These are phyloP conservation scores for Kandelia obovata DNA, from an alignment of 345 rosid species.

Conservation along the genomic window DNA sequence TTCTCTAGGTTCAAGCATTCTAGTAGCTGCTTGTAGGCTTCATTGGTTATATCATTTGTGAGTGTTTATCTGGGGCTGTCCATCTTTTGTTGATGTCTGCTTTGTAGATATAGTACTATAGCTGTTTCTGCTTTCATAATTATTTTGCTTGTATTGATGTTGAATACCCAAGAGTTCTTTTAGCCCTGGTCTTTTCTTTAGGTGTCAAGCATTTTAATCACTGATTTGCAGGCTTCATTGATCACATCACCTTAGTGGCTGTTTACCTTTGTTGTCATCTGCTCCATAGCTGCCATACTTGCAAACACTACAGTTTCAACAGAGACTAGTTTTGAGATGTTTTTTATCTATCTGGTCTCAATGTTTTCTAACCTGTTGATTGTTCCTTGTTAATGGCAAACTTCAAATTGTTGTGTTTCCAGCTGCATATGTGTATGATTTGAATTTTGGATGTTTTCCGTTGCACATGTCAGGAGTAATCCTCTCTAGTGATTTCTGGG, in stretches of 20 bases:
- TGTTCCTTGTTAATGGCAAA: too few species aligned
- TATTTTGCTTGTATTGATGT: too few species aligned
- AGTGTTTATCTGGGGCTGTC: slow-evolving; percentile 5
- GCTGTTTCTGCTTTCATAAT: too few species aligned
- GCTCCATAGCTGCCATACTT: neutral
- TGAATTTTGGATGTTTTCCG: too few species aligned
- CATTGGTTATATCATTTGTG: slow-evolving; percentile 1
- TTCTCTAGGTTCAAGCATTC: slow-evolving; percentile 8
- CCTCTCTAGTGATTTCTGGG: too few species aligned
- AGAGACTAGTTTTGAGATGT: slow-evolving; percentile 5
- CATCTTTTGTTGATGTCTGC: neutral
- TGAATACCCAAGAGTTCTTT: too few species aligned
- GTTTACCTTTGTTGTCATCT: neutral
- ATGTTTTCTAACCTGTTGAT: too few species aligned
- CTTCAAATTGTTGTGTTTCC: too few species aligned
- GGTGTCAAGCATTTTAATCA: neutral
- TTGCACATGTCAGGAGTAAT: too few species aligned
- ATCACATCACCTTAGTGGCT: neutral
- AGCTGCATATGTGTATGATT: too few species aligned
- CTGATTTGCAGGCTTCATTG: neutral
- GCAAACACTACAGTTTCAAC: slow-evolving; percentile 4
- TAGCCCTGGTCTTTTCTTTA: too few species aligned
- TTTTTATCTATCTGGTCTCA: neutral
- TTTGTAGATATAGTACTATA: slow-evolving; percentile 25
- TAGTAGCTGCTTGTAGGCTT: slow-evolving; percentile 7